Base-by-base conservation (phyloP, 192 early-diverging fungal genomes). In the Chytriomyces hyalinus region DNA sequence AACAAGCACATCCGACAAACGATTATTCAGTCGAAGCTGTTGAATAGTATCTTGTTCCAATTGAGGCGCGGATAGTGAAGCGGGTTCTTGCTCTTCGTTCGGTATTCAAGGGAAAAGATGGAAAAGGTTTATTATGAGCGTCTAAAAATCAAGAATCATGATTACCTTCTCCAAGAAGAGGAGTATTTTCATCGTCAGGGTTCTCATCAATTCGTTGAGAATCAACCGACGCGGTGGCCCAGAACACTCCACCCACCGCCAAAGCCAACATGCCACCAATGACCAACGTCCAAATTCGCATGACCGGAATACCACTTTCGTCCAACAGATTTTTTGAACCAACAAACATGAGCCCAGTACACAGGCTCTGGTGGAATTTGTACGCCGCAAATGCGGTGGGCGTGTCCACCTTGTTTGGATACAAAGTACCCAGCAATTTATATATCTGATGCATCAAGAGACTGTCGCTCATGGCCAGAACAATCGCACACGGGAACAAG, bases 401-500 rank as follows among this genome's bases (percentile, higher is more conserved):
- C 6, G 63, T 65, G 22, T 75, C 73, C 8, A 46, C 8, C 46
- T 78, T 65, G 6, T 63, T 24, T 8, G 77, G 77, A 65, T 63
- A 78, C 59, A 71, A 44, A 4, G 77, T 65, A 5, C 67, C 62
- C 62, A 78, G 50, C 13, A 78, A 70, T 45, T 71, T 70, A 49
- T 78, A 78, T 17, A 78, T 78, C 49, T 78, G 77, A 65, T 78
- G 72, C 77, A 78, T 78, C 24, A 78, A 61, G 10, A 71, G 36
- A 53, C 36, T 63, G 49, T 78, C 77, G 7, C 44, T 50, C 22
- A 70, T 17, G 1, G 67, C 77, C 7, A 78, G 49, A 24, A 64
- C 61, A 43, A 78, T 65, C 26, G 69, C 77, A 53, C 73, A 75
- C 9, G 64, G 44, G 20, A 75, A 64, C 6, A 75, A 11, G 13